Conservation (phyloP, 306 rosid species). For the Styphnolobium japonicum region DNA sequence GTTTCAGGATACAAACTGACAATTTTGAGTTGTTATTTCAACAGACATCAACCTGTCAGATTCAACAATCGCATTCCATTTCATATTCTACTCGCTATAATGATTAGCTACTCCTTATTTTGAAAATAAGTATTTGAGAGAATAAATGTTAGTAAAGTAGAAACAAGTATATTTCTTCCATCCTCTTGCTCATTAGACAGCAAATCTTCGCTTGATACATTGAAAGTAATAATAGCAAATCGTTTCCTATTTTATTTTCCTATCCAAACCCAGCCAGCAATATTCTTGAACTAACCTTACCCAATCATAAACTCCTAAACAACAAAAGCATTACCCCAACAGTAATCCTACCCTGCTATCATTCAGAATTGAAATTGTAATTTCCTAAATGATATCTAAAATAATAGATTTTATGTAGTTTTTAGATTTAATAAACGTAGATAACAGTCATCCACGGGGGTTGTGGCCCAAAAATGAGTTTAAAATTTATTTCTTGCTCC, state of each 20-base stretch:
- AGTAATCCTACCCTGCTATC: neutral
- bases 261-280: neutral
- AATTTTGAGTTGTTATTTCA: neutral
- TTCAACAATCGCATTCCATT: neutral
- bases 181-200: neutral
- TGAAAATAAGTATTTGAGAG: neutral
- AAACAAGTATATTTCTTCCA: neutral
- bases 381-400: neutral
- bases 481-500: neutral
- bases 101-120: neutral
- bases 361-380: neutral
- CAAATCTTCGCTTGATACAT: neutral
- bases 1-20: neutral
- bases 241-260: neutral
- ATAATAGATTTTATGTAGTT: neutral
- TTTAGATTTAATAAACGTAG: neutral
- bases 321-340: neutral
- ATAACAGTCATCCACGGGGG: neutral
- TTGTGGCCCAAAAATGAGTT: neutral
- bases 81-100: neutral
- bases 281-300: neutral
- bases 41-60: neutral
- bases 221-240: conserved; percentile 1
- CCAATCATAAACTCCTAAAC: neutral
- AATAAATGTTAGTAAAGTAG: neutral